A percentile compares a stretch with the other conserved stretches of the same genome.
phyloP scores from a whole-genome alignment of 2,329 filamentous ascomycete genomes.

The Botrytis cinerea region DNA sequence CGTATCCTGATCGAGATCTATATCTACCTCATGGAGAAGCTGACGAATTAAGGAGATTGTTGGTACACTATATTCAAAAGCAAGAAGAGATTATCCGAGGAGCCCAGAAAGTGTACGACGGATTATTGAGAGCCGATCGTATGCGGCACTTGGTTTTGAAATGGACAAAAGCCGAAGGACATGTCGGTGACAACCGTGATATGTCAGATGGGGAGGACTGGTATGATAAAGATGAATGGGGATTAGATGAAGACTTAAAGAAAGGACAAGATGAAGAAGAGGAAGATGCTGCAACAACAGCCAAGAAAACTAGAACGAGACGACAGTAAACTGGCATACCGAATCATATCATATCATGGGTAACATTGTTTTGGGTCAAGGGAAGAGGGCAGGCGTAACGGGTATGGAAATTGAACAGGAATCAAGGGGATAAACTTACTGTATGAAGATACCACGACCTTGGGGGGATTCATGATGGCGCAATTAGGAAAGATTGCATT shows the following conservation, averaged over 20 bases:
- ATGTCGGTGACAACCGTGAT: constrained; percentile 62
- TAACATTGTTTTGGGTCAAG: background rate
- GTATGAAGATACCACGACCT: constrained; percentile 22
- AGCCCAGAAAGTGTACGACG: constrained; percentile 66
- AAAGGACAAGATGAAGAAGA: constrained; percentile 84
- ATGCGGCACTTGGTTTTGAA: constrained; percentile 70
- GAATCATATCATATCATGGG: background rate
- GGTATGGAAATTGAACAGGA: constrained; percentile 21
- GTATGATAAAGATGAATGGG: constrained; percentile 83
- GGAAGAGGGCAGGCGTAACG: constrained; percentile 17
- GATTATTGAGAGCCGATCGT: constrained; percentile 71
- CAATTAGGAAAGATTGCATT: constrained; percentile 21
- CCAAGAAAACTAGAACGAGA: constrained; percentile 52
- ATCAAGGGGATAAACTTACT: constrained; percentile 6
- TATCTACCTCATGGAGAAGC: constrained; percentile 74
- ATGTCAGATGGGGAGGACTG: constrained; percentile 89
- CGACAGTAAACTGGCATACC: constrained; percentile 37
- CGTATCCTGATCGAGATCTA: constrained; percentile 67
- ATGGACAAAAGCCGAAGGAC: constrained; percentile 78
- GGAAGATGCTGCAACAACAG: constrained; percentile 60
- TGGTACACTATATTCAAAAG: constrained; percentile 79
- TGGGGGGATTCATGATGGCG: constrained; percentile 14
- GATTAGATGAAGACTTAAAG: constrained; percentile 69
- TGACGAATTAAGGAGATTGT: constrained; percentile 72
- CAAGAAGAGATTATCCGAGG: constrained; percentile 81